Conservation (phyloP, 306 rosid species). For the Potentilla sterilis region DNA sequence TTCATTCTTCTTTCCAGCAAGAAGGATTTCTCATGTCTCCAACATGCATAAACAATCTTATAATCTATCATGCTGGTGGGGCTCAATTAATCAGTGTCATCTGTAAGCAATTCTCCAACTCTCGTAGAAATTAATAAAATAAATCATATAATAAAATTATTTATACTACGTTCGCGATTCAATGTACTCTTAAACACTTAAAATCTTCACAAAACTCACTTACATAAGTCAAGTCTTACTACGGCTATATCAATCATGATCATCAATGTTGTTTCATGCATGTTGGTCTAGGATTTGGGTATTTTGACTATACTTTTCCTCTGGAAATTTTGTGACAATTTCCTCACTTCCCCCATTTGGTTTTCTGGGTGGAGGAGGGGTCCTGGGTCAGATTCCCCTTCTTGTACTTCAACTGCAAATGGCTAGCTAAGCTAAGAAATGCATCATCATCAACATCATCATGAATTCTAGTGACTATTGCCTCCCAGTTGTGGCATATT, state of each 20-base stretch:
- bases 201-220: background rate
- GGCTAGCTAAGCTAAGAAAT: background rate
- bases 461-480: background rate
- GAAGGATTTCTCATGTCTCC: conserved; percentile 20
- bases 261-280: background rate
- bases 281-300: background rate
- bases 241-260: too few species aligned
- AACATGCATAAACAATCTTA: background rate
- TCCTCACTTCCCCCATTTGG: background rate
- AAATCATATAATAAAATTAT: background rate
- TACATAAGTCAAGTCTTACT: background rate
- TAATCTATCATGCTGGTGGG: conserved; percentile 1
- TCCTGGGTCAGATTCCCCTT: conserved; percentile 6
- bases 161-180: background rate
- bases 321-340: background rate
- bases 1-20: conserved; percentile 4
- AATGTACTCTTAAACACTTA: background rate
- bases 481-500: background rate
- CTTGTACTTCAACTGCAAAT: conserved; percentile 6
- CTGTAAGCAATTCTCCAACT: background rate
- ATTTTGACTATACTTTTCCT: background rate
- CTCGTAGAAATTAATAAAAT: background rate
- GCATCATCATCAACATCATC: background rate
- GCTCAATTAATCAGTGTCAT: background rate
- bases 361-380: background rate